Evolutionary conservation across 768 basidiomycete species (phyloP), one percentile per base, ranked within the genome.

Genomic region (Collybiopsis luxurians): DNA sequence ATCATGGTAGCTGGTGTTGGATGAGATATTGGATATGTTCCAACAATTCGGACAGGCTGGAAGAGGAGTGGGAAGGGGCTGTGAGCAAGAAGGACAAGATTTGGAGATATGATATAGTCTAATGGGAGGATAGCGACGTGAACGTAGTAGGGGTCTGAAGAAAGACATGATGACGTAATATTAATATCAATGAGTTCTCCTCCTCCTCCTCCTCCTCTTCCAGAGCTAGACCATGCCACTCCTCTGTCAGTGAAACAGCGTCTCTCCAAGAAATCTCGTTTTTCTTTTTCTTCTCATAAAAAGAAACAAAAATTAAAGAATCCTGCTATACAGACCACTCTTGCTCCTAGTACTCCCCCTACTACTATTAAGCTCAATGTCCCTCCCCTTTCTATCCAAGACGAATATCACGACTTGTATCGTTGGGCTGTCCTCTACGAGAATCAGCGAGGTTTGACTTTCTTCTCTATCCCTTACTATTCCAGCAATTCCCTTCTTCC

Each of bases 1-100:
- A 38, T 86, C 82, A 68, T 91, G 51, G 67, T 86, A 85, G 13
- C 83, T 76, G 55, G 80, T 70, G 19, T 79, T 72, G 7, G 75
- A 63, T 1, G 86, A 31, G 24, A 53, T 21, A 24, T 44, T 73
- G 17, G 81, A 78, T 53, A 95, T 88, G 55, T 78, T 78, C 64
- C 79, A 79, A 72, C 93, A 96, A n/a, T 73, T 75, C 12, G 75
- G 74, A 68, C 93, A 96, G 21, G 88, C 91, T 0, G 92, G 90
- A 43, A 91, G 72, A 36, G 80, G 69, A 4, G 87, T 84, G 4
- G 85, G 78, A 5, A 94, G 73, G 6, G 75, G 73, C 10, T 75
- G 61, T 1, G 78, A 77, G 66, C 92, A 96, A 21, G 78, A 79
- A 9, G 87, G 82, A 65, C 92, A 95, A 21, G 12, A 7, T 21